A percentile compares a stretch with the other conserved stretches of the same genome.
phyloP scores from a whole-genome alignment of 495 filamentous ascomycete species.

The Acidiella bohemica region DNA sequence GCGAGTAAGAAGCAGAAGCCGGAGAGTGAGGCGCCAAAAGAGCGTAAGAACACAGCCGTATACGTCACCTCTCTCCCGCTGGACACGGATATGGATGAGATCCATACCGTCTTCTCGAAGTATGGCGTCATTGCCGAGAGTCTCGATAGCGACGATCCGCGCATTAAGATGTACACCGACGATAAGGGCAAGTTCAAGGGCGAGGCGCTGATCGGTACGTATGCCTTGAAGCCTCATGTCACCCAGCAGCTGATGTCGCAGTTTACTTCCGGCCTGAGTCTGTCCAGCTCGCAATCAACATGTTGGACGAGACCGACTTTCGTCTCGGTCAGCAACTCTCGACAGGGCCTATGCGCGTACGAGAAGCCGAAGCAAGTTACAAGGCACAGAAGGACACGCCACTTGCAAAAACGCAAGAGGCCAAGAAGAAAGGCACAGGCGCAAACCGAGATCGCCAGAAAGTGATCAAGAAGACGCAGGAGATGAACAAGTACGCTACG shows the following conservation, averaged over 20 bases:
- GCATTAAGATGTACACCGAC: slow-evolving; percentile 87
- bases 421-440: slow-evolving; percentile 37
- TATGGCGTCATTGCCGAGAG: slow-evolving; percentile 91
- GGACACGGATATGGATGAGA: slow-evolving; percentile 65
- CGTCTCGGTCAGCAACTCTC: slow-evolving; percentile 44
- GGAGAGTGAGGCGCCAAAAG: slow-evolving; percentile 29
- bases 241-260: not conserved
- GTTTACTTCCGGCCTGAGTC: slow-evolving; percentile 90
- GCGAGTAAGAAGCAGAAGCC: slow-evolving; percentile 30
- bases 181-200: slow-evolving; percentile 78
- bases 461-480: slow-evolving; percentile 78
- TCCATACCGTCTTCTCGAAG: slow-evolving; percentile 67
- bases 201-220: slow-evolving; percentile 55
- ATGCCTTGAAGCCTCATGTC: not conserved
- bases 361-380: slow-evolving; percentile 75
- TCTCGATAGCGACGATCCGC: slow-evolving; percentile 68
- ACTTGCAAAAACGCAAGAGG: slow-evolving; percentile 39
- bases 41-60: slow-evolving; percentile 60
- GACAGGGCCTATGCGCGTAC: slow-evolving; percentile 60
- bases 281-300: slow-evolving; percentile 74
- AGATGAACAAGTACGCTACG: slow-evolving; percentile 47
- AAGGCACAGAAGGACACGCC: slow-evolving; percentile 41
- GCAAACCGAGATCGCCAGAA: slow-evolving; percentile 57
- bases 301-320: slow-evolving; percentile 84
- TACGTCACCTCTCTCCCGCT: slow-evolving; percentile 76